Evolutionary conservation across 768 basidiomycete genomes (phyloP).

Genomic region (Coprinopsis cinerea): DNA sequence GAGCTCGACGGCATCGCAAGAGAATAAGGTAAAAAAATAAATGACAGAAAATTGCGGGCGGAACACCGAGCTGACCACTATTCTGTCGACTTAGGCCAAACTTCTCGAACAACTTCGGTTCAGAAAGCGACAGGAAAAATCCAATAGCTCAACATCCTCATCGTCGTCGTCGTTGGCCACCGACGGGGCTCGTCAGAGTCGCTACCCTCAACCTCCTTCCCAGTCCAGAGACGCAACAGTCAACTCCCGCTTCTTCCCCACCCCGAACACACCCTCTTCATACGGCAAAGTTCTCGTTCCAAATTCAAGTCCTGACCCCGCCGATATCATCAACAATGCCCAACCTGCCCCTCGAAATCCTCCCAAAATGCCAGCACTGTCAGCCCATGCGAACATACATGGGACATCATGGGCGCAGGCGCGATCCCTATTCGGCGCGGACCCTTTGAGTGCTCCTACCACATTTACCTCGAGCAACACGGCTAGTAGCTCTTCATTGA

Average conservation of each 20-base stretch:
- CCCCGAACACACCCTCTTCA: slow-evolving; percentile 35
- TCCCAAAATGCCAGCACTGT: not conserved
- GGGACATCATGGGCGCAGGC: slow-evolving; percentile 32
- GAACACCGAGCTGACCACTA: slow-evolving; percentile 9
- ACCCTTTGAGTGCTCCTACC: slow-evolving; percentile 56
- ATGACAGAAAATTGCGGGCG: not conserved
- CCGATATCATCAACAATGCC: not conserved
- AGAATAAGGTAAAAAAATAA: slow-evolving; percentile 45
- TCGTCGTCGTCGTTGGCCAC: slow-evolving; percentile 21
- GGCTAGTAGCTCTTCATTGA: not conserved
- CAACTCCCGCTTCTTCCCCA: slow-evolving; percentile 53
- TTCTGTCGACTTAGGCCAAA: slow-evolving; percentile 29
- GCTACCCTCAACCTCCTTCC: slow-evolving; percentile 39
- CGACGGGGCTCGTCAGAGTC: slow-evolving; percentile 17
- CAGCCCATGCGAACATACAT: slow-evolving; percentile 29
- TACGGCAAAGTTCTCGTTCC: slow-evolving; percentile 62
- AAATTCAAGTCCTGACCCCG: slow-evolving; percentile 55
- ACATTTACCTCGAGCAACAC: slow-evolving; percentile 38
- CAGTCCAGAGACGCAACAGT: slow-evolving; percentile 78
- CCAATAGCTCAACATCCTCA: slow-evolving; percentile 19
- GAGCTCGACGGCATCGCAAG: slow-evolving; percentile 36
- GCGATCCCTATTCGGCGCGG: slow-evolving; percentile 26
- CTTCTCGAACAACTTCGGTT: slow-evolving; percentile 45
- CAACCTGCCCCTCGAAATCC: not conserved
- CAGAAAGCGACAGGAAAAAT: slow-evolving; percentile 31